phyloP scores from a whole-genome alignment of 495 filamentous ascomycete genomes.

The Neurospora sp. region DNA sequence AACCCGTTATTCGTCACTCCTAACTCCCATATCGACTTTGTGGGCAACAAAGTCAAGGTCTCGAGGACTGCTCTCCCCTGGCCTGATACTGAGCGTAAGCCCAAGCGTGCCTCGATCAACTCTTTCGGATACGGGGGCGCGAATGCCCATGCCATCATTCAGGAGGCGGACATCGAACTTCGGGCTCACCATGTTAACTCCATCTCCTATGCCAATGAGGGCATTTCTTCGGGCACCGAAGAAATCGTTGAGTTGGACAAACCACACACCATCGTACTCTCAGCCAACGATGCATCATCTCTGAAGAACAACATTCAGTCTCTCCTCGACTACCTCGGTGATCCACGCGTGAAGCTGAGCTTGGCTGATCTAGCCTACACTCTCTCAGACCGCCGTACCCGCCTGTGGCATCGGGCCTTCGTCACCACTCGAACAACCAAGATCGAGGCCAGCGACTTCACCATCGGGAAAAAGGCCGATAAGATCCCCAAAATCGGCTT shows the following conservation, averaged over 20 bases:
- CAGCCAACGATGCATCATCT: conserved; percentile 11
- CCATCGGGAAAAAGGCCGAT: background rate
- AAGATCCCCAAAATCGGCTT: conserved; percentile 1
- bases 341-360: conserved; percentile 10
- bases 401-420: conserved; percentile 5
- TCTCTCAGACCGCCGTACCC: background rate
- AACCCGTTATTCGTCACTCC: conserved; percentile 23
- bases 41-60: background rate
- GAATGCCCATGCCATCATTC: conserved; percentile 44
- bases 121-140: conserved; percentile 46
- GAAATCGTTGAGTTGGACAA: background rate
- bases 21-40: conserved; percentile 31
- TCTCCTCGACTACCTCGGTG: conserved; percentile 11
- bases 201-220: background rate
- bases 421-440: background rate
- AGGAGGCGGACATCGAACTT: conserved; percentile 6
- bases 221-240: background rate
- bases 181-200: background rate
- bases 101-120: conserved; percentile 36
- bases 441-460: background rate
- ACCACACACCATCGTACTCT: conserved; percentile 8
- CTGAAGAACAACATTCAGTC: conserved; percentile 2
- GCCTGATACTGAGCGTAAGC: background rate
- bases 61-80: background rate
- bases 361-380: conserved; percentile 1